Evolutionary conservation across 192 early-diverging fungal species (phyloP).

Genomic region (Backusella westeae): DNA sequence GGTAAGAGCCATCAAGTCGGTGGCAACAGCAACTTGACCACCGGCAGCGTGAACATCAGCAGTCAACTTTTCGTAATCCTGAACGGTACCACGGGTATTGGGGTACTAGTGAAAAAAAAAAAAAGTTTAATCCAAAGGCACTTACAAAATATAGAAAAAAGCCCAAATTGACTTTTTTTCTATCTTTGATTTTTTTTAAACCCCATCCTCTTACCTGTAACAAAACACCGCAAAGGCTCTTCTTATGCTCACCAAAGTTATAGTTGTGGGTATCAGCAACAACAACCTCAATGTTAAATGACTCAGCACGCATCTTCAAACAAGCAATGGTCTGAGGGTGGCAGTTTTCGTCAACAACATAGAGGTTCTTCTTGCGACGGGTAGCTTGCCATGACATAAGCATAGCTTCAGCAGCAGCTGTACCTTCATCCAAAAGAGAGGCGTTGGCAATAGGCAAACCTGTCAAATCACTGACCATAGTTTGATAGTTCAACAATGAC

Average conservation of each 20-base stretch:
- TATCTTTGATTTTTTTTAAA: neutral
- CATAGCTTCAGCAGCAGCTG: constrained; percentile 98
- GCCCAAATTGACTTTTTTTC: neutral
- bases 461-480: constrained; percentile 93
- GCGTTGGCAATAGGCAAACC: constrained; percentile 97
- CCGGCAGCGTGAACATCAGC: constrained; percentile 75
- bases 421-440: constrained; percentile 98
- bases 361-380: constrained; percentile 80
- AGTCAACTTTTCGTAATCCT: constrained; percentile 80
- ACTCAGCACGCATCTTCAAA: constrained; percentile 90
- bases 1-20: constrained; percentile 91
- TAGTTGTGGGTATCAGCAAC: constrained; percentile 79
- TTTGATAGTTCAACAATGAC: constrained; percentile 97
- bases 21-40: constrained; percentile 88
- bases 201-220: constrained; percentile 66
- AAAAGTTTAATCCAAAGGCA: neutral
- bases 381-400: constrained; percentile 76
- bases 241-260: constrained; percentile 73
- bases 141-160: constrained; percentile 15
- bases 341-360: constrained; percentile 91
- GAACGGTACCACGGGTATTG: constrained; percentile 80
- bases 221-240: constrained; percentile 85
- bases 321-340: constrained; percentile 96
- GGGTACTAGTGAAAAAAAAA: constrained; percentile 71
- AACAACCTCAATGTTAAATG: constrained; percentile 89